Evolutionary conservation across 139 green algal species (phyloP).

Genomic region (Nannochloris sp.): DNA sequence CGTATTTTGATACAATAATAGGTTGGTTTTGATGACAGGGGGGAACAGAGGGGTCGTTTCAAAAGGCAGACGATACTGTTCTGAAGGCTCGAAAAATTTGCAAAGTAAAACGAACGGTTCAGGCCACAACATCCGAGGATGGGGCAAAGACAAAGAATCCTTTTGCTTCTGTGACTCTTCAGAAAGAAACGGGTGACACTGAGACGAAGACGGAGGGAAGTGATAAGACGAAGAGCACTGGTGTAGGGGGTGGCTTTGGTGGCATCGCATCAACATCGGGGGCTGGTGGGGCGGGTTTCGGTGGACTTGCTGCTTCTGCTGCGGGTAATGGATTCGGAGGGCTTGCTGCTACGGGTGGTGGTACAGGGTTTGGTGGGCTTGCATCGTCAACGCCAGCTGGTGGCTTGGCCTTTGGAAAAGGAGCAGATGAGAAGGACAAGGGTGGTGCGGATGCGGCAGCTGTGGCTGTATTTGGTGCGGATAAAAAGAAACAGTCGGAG

Average conservation of each 20-base stretch:
- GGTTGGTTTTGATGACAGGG: neutral
- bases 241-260: neutral
- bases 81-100: slow-evolving; percentile 49
- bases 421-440: slow-evolving; percentile 5
- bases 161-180: slow-evolving; percentile 17
- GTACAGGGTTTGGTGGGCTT: neutral
- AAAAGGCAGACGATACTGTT: slow-evolving; percentile 40
- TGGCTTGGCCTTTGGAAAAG: slow-evolving; percentile 19
- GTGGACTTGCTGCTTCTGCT: neutral
- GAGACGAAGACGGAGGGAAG: neutral
- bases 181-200: neutral
- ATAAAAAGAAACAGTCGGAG: neutral
- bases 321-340: slow-evolving; percentile 13
- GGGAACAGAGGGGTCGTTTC: slow-evolving; percentile 36
- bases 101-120: slow-evolving; percentile 16
- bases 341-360: neutral
- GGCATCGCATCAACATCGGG: neutral
- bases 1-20: neutral
- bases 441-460: slow-evolving; percentile 18
- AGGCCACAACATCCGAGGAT: neutral
- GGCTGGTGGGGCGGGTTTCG: slow-evolving; percentile 6
- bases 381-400: neutral
- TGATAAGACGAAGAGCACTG: neutral
- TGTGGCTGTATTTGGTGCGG: slow-evolving; percentile 11
- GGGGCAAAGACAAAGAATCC: slow-evolving; percentile 17